Evolutionary conservation across 345 rosid genomes (phyloP).

Genomic region (Euphorbia peplus): DNA sequence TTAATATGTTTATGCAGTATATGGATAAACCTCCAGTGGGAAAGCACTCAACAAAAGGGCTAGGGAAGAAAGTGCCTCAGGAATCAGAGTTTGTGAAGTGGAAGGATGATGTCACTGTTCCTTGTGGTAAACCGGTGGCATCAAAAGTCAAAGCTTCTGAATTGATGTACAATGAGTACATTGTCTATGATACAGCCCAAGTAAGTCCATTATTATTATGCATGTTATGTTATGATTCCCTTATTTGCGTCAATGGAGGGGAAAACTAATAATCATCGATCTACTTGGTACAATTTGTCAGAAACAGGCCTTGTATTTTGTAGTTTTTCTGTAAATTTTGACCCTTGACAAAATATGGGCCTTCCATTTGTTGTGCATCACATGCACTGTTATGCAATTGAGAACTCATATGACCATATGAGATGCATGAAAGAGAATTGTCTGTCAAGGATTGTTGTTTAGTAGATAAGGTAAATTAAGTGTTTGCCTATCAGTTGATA

Average conservation of each 20-base stretch:
- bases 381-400: too few species aligned
- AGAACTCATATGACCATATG: too few species aligned
- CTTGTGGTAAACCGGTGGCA: constrained; percentile 87
- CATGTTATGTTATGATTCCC: background rate
- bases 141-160: constrained; percentile 71
- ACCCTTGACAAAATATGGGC: too few species aligned
- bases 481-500: too few species aligned
- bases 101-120: constrained; percentile 79
- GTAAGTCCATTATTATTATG: constrained; percentile 39
- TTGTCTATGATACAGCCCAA: constrained; percentile 79
- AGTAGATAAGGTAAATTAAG: too few species aligned
- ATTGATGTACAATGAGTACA: constrained; percentile 91
- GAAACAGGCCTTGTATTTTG: too few species aligned
- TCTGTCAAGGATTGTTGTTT: too few species aligned
- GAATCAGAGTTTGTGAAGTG: constrained; percentile 74
- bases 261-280: background rate
- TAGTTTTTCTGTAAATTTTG: too few species aligned
- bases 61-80: constrained; percentile 77
- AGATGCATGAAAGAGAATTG: too few species aligned
- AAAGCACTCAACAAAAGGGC: constrained; percentile 93
- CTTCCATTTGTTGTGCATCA: too few species aligned
- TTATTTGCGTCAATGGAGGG: background rate
- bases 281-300: background rate
- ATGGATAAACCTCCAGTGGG: constrained; percentile 88
- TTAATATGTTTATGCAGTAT: constrained; percentile 34